Base-by-base conservation (phyloP, 1,284 basidiomycete species). In the Irpex sp. region DNA sequence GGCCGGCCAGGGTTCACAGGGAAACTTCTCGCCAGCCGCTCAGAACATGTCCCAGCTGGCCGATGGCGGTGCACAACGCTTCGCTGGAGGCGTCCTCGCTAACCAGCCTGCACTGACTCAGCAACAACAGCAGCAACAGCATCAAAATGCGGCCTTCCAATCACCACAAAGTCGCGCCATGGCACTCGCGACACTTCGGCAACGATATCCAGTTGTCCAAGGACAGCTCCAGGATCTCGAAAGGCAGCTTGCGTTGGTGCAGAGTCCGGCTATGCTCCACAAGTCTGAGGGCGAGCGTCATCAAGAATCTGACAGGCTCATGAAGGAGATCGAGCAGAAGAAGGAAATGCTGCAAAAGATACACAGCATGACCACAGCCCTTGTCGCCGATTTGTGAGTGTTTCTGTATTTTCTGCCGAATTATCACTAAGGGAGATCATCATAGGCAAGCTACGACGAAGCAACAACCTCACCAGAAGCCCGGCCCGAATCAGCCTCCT, bases 321-420 rank as follows among this genome's bases (percentile, higher is more conserved):
- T 73, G 13, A 21, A 57, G 0, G 79, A 83, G 15, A 68, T 77
- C 17, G 67, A 67, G 57, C 62, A 8, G 19, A 75, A 75, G 65
- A 79, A 76, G 72, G 80, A 82, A 0, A 57, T 76, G 49, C 71
- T 79, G 58, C 79, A 76, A 62, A 70, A 81, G 34, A 11, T 31
- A 6, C 54, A 56, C 26, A 26, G 54, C 15, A 56, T 56, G 54
- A 26, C 34, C 11, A 34, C 54, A 11, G 8, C 54, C 26, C 11
- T 56, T 7, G 13, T 21, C 21, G 54, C 17, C 9, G 26, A 26
- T 8, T 7, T 36, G 54, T 56, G 26, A 36, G 54, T 56, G 19
- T 26, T 36, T 19, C 26, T 36, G 15, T 21, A 51, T 51, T 34
- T 56, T 34, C n/a, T 56, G 17, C 34, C 54, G 26, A 15, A 11